These are phyloP conservation scores for Neostapfia colusana DNA, from an alignment of 176 grass and related monocot species.

Conservation along the genomic window DNA sequence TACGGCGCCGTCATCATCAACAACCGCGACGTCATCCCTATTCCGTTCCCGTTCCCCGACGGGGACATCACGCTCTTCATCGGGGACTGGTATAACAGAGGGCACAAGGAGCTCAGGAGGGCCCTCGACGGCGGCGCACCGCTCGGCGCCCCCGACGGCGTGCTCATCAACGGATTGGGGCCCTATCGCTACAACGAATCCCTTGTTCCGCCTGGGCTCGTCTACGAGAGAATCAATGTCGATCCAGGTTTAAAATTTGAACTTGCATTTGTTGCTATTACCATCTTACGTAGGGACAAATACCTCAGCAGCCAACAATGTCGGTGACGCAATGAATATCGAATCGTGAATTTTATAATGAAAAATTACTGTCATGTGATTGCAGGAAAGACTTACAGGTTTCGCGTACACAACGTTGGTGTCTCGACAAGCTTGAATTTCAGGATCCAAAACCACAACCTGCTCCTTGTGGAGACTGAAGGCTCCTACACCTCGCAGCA, in stretches of 20 bases:
- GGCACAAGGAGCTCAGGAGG: conserved; percentile 63
- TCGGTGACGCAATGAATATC: background rate
- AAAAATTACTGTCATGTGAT: conserved; percentile 17
- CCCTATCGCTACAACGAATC: conserved; percentile 74
- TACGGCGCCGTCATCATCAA: conserved; percentile 78
- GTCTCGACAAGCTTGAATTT: conserved; percentile 87
- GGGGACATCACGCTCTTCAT: conserved; percentile 85
- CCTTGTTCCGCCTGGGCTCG: conserved; percentile 56
- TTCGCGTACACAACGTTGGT: conserved; percentile 86
- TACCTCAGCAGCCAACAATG: background rate
- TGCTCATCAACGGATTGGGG: conserved; percentile 77
- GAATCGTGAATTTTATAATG: background rate
- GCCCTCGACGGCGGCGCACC: conserved; percentile 52
- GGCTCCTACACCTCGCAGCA: conserved; percentile 94
- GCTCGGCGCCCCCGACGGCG: conserved; percentile 62
- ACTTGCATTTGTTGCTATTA: background rate
- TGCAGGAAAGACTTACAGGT: conserved; percentile 81
- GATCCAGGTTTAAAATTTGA: conserved; percentile 52
- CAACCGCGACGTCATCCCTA: conserved; percentile 82
- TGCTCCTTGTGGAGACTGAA: conserved; percentile 83
- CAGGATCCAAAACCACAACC: conserved; percentile 79
- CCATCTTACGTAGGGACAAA: background rate
- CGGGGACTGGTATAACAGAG: conserved; percentile 64
- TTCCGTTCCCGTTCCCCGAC: conserved; percentile 79
- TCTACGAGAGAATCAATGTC: conserved; percentile 76